Evolutionary conservation across 345 rosid genomes (phyloP).

Genomic region (Salix arbutifolia): DNA sequence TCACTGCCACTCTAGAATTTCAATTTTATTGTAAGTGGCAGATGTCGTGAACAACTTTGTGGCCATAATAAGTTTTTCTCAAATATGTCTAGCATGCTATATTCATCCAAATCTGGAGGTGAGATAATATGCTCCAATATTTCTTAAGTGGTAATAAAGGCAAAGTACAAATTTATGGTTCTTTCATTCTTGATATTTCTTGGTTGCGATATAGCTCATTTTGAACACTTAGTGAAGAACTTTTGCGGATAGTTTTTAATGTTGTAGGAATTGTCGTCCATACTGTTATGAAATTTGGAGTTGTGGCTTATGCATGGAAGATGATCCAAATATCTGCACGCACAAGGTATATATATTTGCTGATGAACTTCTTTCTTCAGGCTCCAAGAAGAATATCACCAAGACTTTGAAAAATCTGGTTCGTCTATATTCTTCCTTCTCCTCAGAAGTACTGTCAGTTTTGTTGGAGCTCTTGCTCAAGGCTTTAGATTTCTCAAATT

Average conservation of each 20-base stretch:
- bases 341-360: slow-evolving; percentile 7
- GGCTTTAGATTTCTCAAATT: slow-evolving; percentile 46
- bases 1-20: not conserved
- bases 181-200: not conserved
- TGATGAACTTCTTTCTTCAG: slow-evolving; percentile 41
- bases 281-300: not conserved
- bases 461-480: slow-evolving; percentile 55
- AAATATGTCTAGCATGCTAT: slow-evolving; percentile 28
- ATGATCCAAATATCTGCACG: not conserved
- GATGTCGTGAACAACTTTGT: slow-evolving; percentile 21
- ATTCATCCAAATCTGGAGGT: slow-evolving; percentile 40
- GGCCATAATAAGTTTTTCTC: slow-evolving; percentile 38
- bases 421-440: slow-evolving; percentile 57
- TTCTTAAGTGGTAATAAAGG: not conserved
- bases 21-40: slow-evolving; percentile 21
- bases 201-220: not conserved
- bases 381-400: slow-evolving; percentile 44
- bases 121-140: not conserved
- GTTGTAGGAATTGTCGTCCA: not conserved
- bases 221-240: not conserved
- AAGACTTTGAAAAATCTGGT: slow-evolving; percentile 53
- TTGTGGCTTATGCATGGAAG: not conserved
- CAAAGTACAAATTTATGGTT: not conserved
- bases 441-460: slow-evolving; percentile 68
- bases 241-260: not conserved